Base-by-base conservation (phyloP, 345 rosid genomes). In the Xanthoceras sorbifolium region DNA sequence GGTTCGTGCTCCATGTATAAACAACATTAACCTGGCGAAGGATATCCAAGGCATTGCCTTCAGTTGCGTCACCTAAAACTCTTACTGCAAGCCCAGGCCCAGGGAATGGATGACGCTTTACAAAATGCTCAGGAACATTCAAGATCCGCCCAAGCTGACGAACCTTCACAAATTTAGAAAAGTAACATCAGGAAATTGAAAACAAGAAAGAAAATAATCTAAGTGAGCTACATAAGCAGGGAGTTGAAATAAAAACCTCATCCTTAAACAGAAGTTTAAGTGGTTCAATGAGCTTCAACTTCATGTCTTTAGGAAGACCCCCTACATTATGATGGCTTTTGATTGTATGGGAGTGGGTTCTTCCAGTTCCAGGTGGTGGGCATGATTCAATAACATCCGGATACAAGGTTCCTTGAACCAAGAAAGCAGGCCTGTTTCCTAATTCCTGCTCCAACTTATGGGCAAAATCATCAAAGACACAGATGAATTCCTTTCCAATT, bases 261-360 rank as follows among this genome's bases (percentile, higher is more conserved):
- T 97, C 99, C 78, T 97, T 97, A 81, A 97, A 97, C 48, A 97
- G 85, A 85, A 94, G 94, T 77, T 92, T 94, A 36, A 94, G 97
- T 28, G 99, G 99, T 85, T 97, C 98, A 1, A 97, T 92, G 68
- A 97, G 99, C 88, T 92, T 94, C 82, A 94, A 50, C 73, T 91
- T 94, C 99, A 97, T 97, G 82, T 94, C 97, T 84, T 94, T 92
- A 29, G 99, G 99, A 67, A 97, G 97, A 5, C 99, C 98, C 78
- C 99, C 99, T 5, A 97, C 99, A 80, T 97, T 97, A 52, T 97
- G 99, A 85, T 97, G 98, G 84, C 99, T 97, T 86, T 94, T 97
- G 71, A 97, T 97, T 36, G 98, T 94, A 82, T 94, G 99, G 23
- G 98, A 97, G 77, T 91, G 98, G 29, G 87, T 88, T 82, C 90